A percentile compares a stretch with the other conserved stretches of the same genome.
phyloP scores from a whole-genome alignment of 371 early-diverging fungal species.

The Lichtheimia hyalospora region DNA sequence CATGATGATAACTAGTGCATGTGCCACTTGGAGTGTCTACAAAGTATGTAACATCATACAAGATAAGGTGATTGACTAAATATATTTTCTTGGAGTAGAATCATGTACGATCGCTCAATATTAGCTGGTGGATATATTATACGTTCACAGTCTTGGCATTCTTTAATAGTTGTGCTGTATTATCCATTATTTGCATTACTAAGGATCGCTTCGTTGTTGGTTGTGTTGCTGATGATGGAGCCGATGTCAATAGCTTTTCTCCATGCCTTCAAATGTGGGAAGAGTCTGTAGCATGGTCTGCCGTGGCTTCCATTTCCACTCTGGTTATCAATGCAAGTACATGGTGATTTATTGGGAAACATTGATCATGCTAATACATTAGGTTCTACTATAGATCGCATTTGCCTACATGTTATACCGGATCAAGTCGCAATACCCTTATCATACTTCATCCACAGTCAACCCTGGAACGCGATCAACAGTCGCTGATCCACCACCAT shows the following conservation, averaged over 20 bases:
- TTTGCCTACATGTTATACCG: constrained; percentile 26
- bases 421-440: constrained; percentile 12
- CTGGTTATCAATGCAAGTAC: constrained; percentile 24
- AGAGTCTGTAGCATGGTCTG: constrained; percentile 17
- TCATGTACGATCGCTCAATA: constrained; percentile 15
- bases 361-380: no score
- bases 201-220: constrained; percentile 22
- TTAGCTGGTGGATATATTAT: constrained; percentile 35
- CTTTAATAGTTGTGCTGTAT: constrained; percentile 18
- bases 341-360: background rate
- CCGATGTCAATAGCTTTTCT: background rate
- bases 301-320: constrained; percentile 15
- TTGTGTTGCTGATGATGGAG: constrained; percentile 8
- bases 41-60: constrained; percentile 7
- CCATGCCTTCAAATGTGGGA: constrained; percentile 21
- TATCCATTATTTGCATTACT: constrained; percentile 18
- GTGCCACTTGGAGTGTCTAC: constrained; percentile 23
- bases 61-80: background rate
- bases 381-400: background rate
- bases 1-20: constrained; percentile 16
- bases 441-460: constrained; percentile 6
- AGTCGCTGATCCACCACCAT: background rate
- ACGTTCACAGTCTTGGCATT: constrained; percentile 21
- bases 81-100: constrained; percentile 5
- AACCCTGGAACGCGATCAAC: background rate